Percentiles rank a stretch among this genome's conserved stretches.
These are phyloP conservation scores for Sphaerosporella brunnea DNA, from an alignment of 495 filamentous ascomycete species.

Conservation along the genomic window DNA sequence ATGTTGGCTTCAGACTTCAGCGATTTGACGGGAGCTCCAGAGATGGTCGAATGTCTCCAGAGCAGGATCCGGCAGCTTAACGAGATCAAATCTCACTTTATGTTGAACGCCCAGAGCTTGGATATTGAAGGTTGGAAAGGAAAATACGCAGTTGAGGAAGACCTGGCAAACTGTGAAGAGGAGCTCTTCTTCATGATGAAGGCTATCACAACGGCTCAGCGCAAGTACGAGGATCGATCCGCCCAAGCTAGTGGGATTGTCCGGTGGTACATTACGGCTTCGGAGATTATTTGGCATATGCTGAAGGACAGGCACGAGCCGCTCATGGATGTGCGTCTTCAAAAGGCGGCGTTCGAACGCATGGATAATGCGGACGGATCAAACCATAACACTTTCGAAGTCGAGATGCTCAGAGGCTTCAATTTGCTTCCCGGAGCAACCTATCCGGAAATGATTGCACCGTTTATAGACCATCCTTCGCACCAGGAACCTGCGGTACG, in stretches of 20 bases:
- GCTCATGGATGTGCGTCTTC: conserved; percentile 81
- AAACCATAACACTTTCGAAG: conserved; percentile 77
- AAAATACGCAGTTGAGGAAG: conserved; percentile 64
- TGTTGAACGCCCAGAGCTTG: conserved; percentile 71
- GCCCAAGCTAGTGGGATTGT: conserved; percentile 52
- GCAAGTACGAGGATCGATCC: conserved; percentile 56
- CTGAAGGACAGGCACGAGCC: conserved; percentile 70
- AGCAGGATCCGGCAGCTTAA: conserved; percentile 82
- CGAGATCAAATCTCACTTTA: conserved; percentile 92
- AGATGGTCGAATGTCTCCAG: conserved; percentile 82
- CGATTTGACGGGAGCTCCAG: conserved; percentile 78
- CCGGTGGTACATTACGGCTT: conserved; percentile 71
- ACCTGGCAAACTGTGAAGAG: conserved; percentile 78
- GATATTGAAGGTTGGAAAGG: conserved; percentile 87
- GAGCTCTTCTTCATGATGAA: conserved; percentile 99
- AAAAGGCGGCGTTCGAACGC: conserved; percentile 76
- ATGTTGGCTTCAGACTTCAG: conserved; percentile 99
- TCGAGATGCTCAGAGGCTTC: conserved; percentile 63
- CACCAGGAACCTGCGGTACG: conserved; percentile 17
- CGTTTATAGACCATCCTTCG: conserved; percentile 39
- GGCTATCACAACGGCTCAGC: conserved; percentile 87
- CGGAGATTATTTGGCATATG: conserved; percentile 93
- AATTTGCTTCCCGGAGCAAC: conserved; percentile 80
- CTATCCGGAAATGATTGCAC: conserved; percentile 93
- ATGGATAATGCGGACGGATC: conserved; percentile 94